Base-by-base conservation (phyloP, 2,329 filamentous ascomycete genomes). In the Penicillium sp. region DNA sequence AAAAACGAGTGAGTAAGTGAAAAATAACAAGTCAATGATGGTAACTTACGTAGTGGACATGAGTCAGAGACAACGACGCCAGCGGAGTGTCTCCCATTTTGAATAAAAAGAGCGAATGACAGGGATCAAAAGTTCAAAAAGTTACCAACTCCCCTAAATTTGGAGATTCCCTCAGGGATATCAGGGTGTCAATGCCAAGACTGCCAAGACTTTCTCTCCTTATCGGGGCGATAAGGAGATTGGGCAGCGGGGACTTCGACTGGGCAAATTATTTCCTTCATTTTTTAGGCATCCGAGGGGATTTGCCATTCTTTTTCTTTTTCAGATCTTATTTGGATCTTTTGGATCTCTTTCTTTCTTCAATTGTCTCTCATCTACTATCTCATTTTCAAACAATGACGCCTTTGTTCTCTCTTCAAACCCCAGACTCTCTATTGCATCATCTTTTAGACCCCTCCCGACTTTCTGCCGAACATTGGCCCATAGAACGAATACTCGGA, bases 41-140 rank as follows among this genome's bases (percentile, higher is more conserved):
- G 10, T 28, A n/a, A 75, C 85, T 69, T 78, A 95, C 92, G 82
- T 97, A 97, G 79, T 94, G 90, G 65, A 97, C 92, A 78, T 97
- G 93, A 11, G 94, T 97, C 64, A 99, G 78, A 49, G 93, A 96
- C 58, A 99, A 83, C 25, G 93, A 97, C 49, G 92, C 91, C 55
- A 97, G 80, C 38, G 89, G 86, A 53, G 69, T 66, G 53, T 77
- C 73, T 33, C 62, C 64, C 64, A 69, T 72, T 35, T 10, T 4
- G 22, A 3, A 2, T 9, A 9, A 33, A 25, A 9, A 8, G 30
- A 43, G 17, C 62, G 55, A 28, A 47, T 28, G 22, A 25, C 14
- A 11, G 46, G 19, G 38, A 8, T 28, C 26, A 28, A 28, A 45
- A 33, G 43, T 45, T 45, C 22, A 9, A 26, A 26, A 44, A 44